These are phyloP conservation scores for Monilinia aucupariae DNA, from an alignment of 2,329 filamentous ascomycete genomes.

Conservation along the genomic window DNA sequence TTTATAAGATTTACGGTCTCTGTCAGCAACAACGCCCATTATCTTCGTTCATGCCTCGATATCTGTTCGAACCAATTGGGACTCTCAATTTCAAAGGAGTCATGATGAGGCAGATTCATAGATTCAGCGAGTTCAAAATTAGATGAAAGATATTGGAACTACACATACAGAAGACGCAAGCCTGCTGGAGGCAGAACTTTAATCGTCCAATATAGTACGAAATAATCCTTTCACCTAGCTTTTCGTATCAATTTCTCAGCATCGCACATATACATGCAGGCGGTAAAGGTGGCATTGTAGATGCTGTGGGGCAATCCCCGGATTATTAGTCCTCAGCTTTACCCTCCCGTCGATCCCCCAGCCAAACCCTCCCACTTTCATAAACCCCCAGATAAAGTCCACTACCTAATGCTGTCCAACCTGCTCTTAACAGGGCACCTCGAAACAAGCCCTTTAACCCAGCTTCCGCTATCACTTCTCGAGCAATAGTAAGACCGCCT, in stretches of 20 bases:
- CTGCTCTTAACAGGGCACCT: conserved; percentile 65
- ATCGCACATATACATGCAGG: background rate
- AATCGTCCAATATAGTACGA: background rate
- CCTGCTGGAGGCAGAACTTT: background rate
- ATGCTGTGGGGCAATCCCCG: background rate
- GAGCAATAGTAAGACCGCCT: conserved; percentile 55
- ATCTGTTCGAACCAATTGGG: background rate
- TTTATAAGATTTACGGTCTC: background rate
- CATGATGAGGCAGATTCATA: background rate
- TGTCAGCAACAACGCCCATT: background rate
- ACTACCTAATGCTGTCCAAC: conserved; percentile 78
- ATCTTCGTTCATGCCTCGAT: background rate
- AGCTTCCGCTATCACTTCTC: conserved; percentile 58
- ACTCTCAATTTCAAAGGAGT: no score
- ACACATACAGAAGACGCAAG: background rate
- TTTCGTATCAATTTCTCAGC: background rate
- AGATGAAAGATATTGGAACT: background rate
- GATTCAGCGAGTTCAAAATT: background rate
- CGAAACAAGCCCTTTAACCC: conserved; percentile 72
- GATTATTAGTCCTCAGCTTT: background rate
- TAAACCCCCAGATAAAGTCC: conserved; percentile 84
- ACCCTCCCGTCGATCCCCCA: conserved; percentile 35
- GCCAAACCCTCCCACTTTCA: conserved; percentile 68
- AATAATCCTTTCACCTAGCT: background rate
- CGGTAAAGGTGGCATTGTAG: background rate